Evolutionary conservation across 2,329 filamentous ascomycete species (phyloP).

Genomic region (Onygenales sp.): DNA sequence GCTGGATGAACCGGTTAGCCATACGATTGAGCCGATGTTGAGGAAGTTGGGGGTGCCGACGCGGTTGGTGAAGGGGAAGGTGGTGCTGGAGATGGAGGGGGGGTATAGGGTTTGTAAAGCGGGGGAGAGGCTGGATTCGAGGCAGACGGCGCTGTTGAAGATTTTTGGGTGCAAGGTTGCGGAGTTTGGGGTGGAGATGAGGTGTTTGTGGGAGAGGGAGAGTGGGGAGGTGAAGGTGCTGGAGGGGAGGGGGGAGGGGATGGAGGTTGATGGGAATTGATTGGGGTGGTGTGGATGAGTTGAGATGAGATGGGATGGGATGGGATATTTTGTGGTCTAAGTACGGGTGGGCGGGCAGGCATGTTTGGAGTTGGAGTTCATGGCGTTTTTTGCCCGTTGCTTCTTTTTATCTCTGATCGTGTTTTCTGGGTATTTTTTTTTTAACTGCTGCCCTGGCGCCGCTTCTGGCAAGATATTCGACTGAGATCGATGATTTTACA

Average conservation of each 20-base stretch:
- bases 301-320: too few species aligned
- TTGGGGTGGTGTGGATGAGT: neutral
- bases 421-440: neutral
- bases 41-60: constrained; percentile 85
- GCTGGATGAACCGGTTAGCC: constrained; percentile 77
- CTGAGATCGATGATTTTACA: neutral
- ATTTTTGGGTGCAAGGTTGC: constrained; percentile 83
- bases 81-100: constrained; percentile 57
- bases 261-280: constrained; percentile 32
- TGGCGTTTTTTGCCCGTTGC: neutral
- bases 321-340: neutral
- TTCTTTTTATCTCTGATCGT: neutral
- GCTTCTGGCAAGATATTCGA: neutral
- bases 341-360: neutral
- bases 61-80: constrained; percentile 76
- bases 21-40: constrained; percentile 83
- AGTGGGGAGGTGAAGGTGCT: constrained; percentile 32
- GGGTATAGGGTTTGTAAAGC: constrained; percentile 72
- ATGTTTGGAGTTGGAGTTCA: constrained; percentile 1
- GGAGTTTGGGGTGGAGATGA: constrained; percentile 75
- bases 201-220: constrained; percentile 50
- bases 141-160: constrained; percentile 90
- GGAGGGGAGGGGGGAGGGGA: constrained; percentile 25
- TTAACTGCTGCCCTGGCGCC: neutral
- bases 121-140: constrained; percentile 75